Conservation (phyloP, 345 rosid genomes). For the Carallia brachiata region DNA sequence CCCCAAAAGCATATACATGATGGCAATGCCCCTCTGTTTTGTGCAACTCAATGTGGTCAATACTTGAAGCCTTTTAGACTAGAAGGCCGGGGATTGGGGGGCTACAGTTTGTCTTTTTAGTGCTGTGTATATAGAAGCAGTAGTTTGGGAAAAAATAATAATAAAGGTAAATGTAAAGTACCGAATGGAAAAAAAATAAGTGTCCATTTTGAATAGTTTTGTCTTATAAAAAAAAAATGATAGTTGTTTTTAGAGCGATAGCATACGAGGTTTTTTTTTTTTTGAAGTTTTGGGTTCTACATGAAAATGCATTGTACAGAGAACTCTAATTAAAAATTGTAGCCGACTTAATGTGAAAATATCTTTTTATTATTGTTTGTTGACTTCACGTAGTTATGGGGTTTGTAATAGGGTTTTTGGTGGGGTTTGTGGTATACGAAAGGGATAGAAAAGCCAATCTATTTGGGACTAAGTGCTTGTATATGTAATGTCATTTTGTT, state of each 20-base stretch:
- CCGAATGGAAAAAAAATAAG: not conserved
- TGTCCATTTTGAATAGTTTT: no score
- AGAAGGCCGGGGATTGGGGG: not conserved
- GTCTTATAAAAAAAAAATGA: not conserved
- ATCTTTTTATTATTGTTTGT: no score
- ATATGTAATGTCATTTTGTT: not conserved
- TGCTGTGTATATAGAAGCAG: not conserved
- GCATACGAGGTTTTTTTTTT: not conserved
- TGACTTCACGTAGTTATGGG: not conserved
- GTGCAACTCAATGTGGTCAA: not conserved
- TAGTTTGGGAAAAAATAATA: not conserved
- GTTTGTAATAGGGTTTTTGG: no score
- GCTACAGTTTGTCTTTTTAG: not conserved
- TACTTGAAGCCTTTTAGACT: not conserved
- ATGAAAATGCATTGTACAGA: not conserved
- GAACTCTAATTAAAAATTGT: not conserved
- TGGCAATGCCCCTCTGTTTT: not conserved
- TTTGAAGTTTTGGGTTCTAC: not conserved
- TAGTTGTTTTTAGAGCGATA: not conserved
- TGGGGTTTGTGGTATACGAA: not conserved
- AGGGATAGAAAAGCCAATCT: not conserved
- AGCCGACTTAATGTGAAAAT: no score
- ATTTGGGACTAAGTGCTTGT: not conserved
- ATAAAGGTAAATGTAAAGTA: not conserved
- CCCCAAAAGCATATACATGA: constrained; percentile 15